Evolutionary conservation across 202 grass and related monocot genomes (phyloP), one percentile per base, ranked within the genome.

Genomic region (Zoysia matrella): DNA sequence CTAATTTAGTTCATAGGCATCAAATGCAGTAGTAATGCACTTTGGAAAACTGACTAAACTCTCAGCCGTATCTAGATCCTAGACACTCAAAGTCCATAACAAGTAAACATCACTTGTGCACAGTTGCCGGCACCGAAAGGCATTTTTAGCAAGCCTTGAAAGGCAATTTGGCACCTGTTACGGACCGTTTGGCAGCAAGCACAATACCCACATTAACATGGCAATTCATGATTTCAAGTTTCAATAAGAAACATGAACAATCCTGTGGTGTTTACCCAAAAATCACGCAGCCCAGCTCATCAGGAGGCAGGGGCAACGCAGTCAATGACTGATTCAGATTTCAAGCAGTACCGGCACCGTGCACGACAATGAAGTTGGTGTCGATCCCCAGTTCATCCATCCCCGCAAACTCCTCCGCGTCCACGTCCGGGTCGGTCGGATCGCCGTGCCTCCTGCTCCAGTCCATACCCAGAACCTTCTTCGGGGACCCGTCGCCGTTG

Each of bases 311-410:
- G 22, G 22, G 22, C 13, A 73, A 78, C 40, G 50, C 14, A 53
- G 47, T 61, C 66, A 71, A 52, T 3, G n/a, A 73, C 39, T n/a
- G 62, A 54, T 61, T 60, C 66, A 84, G 50, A 14, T 22, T 55
- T 50, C 8, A 7, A 79, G 60, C 78, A 54, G 77, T 89, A 95
- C 95, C 92, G 61, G 95, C 95, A 45, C 95, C 95, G 73, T 98
- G 95, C 61, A 95, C 95, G 45, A 94, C 83, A 11, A 95, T 67
- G 73, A 95, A 98, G 71, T 98, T 93, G 70, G 71, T 85, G 65
- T 88, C 84, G 43, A 95, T 41, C 11, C 82, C 88, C 69, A 86
- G 41, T 2, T 48, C 71, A 1, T 3, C 56, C 82, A 82, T 46
- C 5, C 80, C 78, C 8, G 51, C 53, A 6, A 92, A 81, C 47